Evolutionary conservation across 2,329 filamentous ascomycete genomes (phyloP), one percentile per base, ranked within the genome.

Genomic region (Lasiodiplodia theobromae): DNA sequence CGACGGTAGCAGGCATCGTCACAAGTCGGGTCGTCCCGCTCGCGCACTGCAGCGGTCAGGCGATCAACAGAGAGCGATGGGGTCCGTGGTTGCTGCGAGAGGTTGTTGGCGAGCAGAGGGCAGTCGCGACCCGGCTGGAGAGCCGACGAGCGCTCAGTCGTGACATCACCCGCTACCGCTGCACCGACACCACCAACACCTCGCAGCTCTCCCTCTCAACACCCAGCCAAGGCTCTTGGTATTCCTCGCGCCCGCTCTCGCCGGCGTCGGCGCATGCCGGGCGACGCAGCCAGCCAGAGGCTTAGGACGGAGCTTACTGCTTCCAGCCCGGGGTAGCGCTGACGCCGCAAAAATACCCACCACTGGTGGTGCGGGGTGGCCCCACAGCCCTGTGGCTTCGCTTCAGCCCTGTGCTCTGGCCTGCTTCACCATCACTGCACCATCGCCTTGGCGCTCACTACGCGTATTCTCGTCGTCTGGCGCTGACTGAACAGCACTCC

Each of bases 321-420:
- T 10, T 31, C 12, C 23, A 14, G 8, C 1, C 44, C 60, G 44
- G 47, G 28, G 60, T 64, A 64, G 47, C 44, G 60, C 60, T 64
- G 60, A 64, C 60, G 44, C 38, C 47, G 44, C 60, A 28, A 47
- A 63, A 64, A 64, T 64, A 64, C 47, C 60, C 60, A 23, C 58
- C 58, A 63, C 40, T 63, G n/a, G 34, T 28, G 16, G 28, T 38
- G 53, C 57, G 57, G 34, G 38, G 57, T 47, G 38, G 6, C 18
- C 10, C 60, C 60, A 64, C 60, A 52, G 60, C 60, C 60, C 38
- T 31, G 60, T 64, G 60, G 60, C 47, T 21, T 52, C 12, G n/a
- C 28, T 16, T 64, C 60, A 64, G 60, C 60, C 60, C 44, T 64
- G 60, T n/a, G 25, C 12, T 34, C 8, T 2, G 25, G 25, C 58